phyloP scores from a whole-genome alignment of 352 stramenopile genomes.

The Blastocystis sp. region DNA sequence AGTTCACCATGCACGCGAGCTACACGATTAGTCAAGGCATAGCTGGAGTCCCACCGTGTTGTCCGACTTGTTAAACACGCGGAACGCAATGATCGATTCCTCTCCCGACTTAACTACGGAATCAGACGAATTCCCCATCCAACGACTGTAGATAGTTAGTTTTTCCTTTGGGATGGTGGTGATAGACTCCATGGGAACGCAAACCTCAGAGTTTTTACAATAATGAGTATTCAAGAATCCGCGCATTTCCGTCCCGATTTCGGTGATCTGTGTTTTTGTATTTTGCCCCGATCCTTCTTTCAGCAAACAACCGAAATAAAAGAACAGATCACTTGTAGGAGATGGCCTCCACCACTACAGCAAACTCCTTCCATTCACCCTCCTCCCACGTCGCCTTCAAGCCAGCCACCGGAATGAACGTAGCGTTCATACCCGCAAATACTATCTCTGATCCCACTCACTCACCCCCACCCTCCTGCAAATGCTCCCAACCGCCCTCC shows the following conservation, averaged over 20 bases:
- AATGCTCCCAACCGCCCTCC: background rate
- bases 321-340: background rate
- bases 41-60: background rate
- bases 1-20: constrained; percentile 46
- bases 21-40: background rate
- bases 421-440: background rate
- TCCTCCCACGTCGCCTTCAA: background rate
- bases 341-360: background rate
- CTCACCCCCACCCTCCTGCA: background rate
- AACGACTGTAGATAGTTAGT: constrained; percentile 31
- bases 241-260: too few relatives aligned
- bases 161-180: constrained; percentile 26
- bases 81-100: constrained; percentile 54
- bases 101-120: constrained; percentile 40
- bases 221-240: background rate
- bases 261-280: background rate
- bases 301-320: constrained; percentile 7
- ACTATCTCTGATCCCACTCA: background rate
- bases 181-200: background rate
- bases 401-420: constrained; percentile 1
- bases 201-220: background rate
- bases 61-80: constrained; percentile 12
- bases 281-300: background rate
- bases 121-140: background rate
- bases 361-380: background rate